Evolutionary conservation across 2,329 filamentous ascomycete species (phyloP).

Genomic region (Trichoderma breve): DNA sequence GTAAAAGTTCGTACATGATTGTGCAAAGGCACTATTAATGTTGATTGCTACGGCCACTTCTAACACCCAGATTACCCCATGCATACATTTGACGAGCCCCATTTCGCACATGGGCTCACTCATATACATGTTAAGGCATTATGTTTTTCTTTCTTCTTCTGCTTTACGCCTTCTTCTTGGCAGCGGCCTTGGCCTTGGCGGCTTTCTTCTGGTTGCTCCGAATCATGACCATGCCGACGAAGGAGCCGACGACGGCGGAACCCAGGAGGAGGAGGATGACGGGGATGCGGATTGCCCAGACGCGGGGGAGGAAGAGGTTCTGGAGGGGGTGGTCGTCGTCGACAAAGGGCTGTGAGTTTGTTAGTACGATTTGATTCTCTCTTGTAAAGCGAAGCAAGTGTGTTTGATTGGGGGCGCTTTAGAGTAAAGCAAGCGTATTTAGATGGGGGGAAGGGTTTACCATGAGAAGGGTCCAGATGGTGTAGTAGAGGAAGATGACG

Average conservation of each 20-base stretch:
- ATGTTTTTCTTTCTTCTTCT: constrained; percentile 29
- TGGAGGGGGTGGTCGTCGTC: constrained; percentile 92
- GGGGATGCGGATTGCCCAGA: constrained; percentile 98
- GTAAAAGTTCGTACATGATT: background rate
- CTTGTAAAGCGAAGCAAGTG: background rate
- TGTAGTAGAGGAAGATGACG: constrained; percentile 79
- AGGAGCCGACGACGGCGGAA: constrained; percentile 91
- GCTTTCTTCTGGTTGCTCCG: constrained; percentile 97
- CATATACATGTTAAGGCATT: constrained; percentile 3
- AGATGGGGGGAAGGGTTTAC: constrained; percentile 48
- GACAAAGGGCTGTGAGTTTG: constrained; percentile 76
- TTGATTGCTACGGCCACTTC: constrained; percentile 3
- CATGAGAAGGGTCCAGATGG: constrained; percentile 96
- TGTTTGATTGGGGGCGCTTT: background rate
- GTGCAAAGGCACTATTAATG: background rate
- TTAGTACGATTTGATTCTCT: background rate
- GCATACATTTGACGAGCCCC: background rate
- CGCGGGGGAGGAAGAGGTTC: constrained; percentile 90
- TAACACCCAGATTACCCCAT: background rate
- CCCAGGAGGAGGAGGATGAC: constrained; percentile 93
- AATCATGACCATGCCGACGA: constrained; percentile 97
- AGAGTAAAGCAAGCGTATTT: too few relatives aligned
- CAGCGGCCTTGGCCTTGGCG: constrained; percentile 80
- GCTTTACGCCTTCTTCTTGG: constrained; percentile 78
- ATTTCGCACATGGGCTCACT: background rate